Conservation (phyloP, 2,329 filamentous ascomycete species). For the Fusarium piperis region DNA sequence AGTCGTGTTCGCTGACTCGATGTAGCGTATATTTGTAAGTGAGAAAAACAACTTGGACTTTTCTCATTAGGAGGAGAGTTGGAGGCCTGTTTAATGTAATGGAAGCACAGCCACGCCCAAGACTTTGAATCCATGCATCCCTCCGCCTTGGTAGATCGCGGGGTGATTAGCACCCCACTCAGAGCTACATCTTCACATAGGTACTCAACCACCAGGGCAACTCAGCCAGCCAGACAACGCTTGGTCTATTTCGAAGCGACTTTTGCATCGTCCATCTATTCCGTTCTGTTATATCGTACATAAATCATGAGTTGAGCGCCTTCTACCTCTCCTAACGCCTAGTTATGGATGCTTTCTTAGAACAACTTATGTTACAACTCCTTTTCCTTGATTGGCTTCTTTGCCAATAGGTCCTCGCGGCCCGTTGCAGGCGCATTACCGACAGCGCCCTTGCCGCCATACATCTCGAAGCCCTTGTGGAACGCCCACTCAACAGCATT, state of each 20-base stretch:
- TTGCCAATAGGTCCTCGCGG: conserved; percentile 52
- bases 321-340: conserved; percentile 26
- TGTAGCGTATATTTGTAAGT: neutral
- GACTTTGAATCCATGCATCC: neutral
- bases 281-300: neutral
- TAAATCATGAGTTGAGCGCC: conserved; percentile 36
- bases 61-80: neutral
- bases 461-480: conserved; percentile 79
- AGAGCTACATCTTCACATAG: neutral
- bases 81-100: conserved; percentile 1
- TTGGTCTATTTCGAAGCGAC: neutral
- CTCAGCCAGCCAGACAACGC: neutral
- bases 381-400: conserved; percentile 57
- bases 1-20: neutral
- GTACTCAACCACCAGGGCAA: neutral
- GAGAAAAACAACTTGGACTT: neutral
- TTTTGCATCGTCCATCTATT: neutral
- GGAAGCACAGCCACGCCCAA: conserved; percentile 29
- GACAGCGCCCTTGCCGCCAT: conserved; percentile 71
- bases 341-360: neutral
- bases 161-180: conserved; percentile 23
- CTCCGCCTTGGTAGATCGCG: conserved; percentile 10
- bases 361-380: conserved; percentile 48
- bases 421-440: conserved; percentile 65
- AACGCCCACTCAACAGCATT: conserved; percentile 90